Evolutionary conservation across 2,329 filamentous ascomycete species (phyloP), one percentile per base, ranked within the genome.

Genomic region (Coniella vitis): DNA sequence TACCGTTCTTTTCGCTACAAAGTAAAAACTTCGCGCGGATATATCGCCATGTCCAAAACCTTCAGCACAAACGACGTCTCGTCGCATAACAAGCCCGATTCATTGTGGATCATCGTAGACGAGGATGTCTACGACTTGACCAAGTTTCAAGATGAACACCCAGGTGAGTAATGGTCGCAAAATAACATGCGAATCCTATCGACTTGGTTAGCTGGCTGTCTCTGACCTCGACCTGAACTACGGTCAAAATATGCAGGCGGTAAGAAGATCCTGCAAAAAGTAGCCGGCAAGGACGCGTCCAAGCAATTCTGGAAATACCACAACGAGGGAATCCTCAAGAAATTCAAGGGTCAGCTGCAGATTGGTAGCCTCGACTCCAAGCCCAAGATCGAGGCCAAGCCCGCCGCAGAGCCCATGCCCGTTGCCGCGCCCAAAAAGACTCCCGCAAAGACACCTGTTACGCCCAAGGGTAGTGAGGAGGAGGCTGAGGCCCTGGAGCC

Each of bases 111-210:
- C 62, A 81, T 94, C 56, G 83, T 97, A 57, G 91, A 97, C 58
- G 86, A 90, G 61, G 91, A 97, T 68, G 91, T 97, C 58, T 97
- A 95, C 69, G 91, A 98, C 64, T 66, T 97, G 60, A 95, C 90
- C 59, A 90, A 83, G 63, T 91, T 91, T 66, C 85, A 88, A 65
- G 84, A 90, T 53, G 86, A 90, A 57, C 87, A 91, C 66, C 87
- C 87, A 65, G 89, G 88, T 79, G 73, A 72, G 71, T 60, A 34
- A 10, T 29, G 25, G 10, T 29, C 5, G 10, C 40, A 36, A 20
- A 7, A 8, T 31, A 40, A 4, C n/a, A 13, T 5, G 5, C 38
- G 19, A 42, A 14, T 9, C 38, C 4, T 29, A 9, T 21, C 22
- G 16, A n/a, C 14, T 21, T 12, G 4, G 9, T 21, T 19, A 21